phyloP scores from a whole-genome alignment of 768 basidiomycete species.

The Agaricus sinodeliciosus region DNA sequence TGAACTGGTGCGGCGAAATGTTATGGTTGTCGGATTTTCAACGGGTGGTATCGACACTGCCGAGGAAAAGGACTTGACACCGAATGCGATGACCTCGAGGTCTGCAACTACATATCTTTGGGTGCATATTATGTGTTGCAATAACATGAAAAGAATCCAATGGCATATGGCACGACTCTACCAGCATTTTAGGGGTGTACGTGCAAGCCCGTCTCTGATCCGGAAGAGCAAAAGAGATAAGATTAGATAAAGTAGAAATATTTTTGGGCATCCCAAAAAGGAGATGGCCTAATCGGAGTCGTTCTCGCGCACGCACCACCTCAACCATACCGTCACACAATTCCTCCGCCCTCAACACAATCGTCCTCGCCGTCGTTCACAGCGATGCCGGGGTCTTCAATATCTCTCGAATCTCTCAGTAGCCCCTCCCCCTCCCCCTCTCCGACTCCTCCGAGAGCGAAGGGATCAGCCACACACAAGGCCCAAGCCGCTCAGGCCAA shows the following conservation, averaged over 20 bases:
- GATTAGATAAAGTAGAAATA: constrained; percentile 7
- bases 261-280: constrained; percentile 15
- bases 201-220: too few species aligned
- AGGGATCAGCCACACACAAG: constrained; percentile 12
- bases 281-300: constrained; percentile 19
- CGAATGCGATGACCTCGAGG: too few species aligned
- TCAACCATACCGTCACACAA: constrained; percentile 17
- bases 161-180: too few species aligned
- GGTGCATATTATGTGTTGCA: too few species aligned
- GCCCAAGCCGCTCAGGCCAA: constrained; percentile 20
- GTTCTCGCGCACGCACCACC: constrained; percentile 37
- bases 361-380: constrained; percentile 23
- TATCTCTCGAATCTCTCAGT: constrained; percentile 59
- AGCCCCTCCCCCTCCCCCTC: constrained; percentile 60
- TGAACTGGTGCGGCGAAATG: too few species aligned
- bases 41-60: too few species aligned
- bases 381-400: constrained; percentile 22
- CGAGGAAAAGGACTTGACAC: too few species aligned
- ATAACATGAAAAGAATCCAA: too few species aligned
- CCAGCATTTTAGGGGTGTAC: too few species aligned
- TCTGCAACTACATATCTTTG: too few species aligned
- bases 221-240: not conserved
- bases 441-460: constrained; percentile 25
- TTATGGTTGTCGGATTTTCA: too few species aligned
- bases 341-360: constrained; percentile 12